Evolutionary conservation across 345 rosid genomes (phyloP).

Genomic region (Eutrema yunnanense): DNA sequence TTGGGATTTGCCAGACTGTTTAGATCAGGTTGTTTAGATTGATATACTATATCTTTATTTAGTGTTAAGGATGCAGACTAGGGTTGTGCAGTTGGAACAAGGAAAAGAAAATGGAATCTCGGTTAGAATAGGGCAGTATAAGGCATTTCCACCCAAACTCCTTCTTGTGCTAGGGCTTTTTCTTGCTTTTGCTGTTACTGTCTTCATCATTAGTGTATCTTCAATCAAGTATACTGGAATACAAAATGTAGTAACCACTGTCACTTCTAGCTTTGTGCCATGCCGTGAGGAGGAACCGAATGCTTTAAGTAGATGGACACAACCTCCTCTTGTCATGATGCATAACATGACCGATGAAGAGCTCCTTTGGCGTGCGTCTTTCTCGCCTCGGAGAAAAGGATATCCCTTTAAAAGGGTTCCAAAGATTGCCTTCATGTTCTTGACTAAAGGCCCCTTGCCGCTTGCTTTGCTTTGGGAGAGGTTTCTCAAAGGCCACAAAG

Average conservation of each 20-base stretch:
- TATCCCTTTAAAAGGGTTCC: slow-evolving; percentile 77
- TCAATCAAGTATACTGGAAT: slow-evolving; percentile 55
- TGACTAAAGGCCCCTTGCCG: slow-evolving; percentile 90
- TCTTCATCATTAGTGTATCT: slow-evolving; percentile 65
- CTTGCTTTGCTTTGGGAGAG: slow-evolving; percentile 90
- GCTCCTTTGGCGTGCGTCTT: slow-evolving; percentile 86
- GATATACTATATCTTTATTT: neutral
- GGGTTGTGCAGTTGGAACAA: slow-evolving; percentile 59
- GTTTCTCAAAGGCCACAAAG: slow-evolving; percentile 74
- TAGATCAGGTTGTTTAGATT: neutral
- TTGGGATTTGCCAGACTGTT: too few relatives aligned
- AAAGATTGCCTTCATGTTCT: slow-evolving; percentile 93
- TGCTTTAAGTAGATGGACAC: slow-evolving; percentile 51
- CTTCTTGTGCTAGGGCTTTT: slow-evolving; percentile 50
- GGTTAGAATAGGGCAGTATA: slow-evolving; percentile 38
- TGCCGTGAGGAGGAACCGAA: slow-evolving; percentile 34
- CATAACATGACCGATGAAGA: slow-evolving; percentile 74
- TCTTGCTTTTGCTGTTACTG: slow-evolving; percentile 44
- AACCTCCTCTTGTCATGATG: slow-evolving; percentile 49
- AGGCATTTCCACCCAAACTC: slow-evolving; percentile 46
- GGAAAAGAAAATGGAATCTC: slow-evolving; percentile 49
- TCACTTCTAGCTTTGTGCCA: slow-evolving; percentile 44
- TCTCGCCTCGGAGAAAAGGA: slow-evolving; percentile 52
- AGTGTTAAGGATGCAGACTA: slow-evolving; percentile 44
- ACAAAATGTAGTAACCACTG: slow-evolving; percentile 38